Conservation (phyloP, 805 yeast species). For the Torulaspora delbrueckii region DNA sequence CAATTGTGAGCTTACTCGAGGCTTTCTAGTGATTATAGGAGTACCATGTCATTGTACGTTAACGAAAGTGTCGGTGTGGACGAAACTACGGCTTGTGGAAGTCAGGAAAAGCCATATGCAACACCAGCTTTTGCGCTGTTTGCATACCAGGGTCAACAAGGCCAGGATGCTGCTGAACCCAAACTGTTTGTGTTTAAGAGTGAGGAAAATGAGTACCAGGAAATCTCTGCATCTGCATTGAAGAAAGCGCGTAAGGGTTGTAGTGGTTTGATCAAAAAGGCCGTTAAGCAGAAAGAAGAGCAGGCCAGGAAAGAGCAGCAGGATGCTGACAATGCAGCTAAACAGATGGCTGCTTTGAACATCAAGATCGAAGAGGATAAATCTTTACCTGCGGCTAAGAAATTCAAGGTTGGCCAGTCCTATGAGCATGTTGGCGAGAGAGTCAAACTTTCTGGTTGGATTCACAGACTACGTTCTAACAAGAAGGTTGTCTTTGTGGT, state of each 20-base stretch:
- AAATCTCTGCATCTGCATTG: conserved; percentile 83
- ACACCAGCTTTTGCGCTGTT: conserved; percentile 76
- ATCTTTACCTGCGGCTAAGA: conserved; percentile 63
- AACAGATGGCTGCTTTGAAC: conserved; percentile 72
- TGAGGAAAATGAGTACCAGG: conserved; percentile 49
- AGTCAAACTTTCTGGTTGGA: conserved; percentile 86
- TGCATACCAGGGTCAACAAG: conserved; percentile 35
- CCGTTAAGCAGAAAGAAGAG: conserved; percentile 50
- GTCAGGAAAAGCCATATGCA: conserved; percentile 66
- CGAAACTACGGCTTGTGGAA: conserved; percentile 52
- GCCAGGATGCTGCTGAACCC: conserved; percentile 38
- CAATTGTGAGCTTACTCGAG: not conserved
- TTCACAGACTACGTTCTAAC: conserved; percentile 88
- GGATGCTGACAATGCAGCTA: conserved; percentile 67
- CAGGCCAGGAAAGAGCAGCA: conserved; percentile 47
- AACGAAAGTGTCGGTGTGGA: conserved; percentile 73
- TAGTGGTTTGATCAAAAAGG: conserved; percentile 78
- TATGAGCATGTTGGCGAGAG: conserved; percentile 58
- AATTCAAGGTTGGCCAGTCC: conserved; percentile 57
- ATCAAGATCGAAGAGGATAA: conserved; percentile 69
- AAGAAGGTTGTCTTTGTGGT: conserved; percentile 89
- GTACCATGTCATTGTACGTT: conserved; percentile 48
- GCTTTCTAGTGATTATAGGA: not conserved
- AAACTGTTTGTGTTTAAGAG: conserved; percentile 51
- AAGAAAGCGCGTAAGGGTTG: conserved; percentile 96